Evolutionary conservation across 768 basidiomycete genomes (phyloP).

Genomic region (Podaxis sp.): DNA sequence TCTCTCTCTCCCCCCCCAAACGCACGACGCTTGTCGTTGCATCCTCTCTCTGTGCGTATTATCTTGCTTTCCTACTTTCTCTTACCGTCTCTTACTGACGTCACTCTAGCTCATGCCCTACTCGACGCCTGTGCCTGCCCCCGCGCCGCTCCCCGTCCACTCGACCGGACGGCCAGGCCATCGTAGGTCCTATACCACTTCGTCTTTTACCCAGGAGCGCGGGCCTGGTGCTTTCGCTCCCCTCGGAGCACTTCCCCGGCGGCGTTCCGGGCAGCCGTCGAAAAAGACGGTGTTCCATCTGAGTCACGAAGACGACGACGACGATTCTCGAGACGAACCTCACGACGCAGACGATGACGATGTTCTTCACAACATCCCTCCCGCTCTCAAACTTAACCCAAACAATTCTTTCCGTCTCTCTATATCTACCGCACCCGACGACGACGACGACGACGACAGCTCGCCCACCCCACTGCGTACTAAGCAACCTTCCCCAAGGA

Average conservation of each 20-base stretch:
- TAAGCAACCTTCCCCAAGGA: no score
- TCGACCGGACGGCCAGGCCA: constrained; percentile 34
- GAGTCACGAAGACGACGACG: constrained; percentile 4
- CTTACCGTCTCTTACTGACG: not conserved
- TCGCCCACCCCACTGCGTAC: not conserved
- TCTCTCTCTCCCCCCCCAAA: constrained; percentile 6
- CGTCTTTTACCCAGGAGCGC: constrained; percentile 2
- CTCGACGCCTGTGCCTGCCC: constrained; percentile 25
- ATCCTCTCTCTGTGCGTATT: not conserved
- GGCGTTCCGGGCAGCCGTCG: constrained; percentile 7
- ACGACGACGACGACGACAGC: constrained; percentile 22
- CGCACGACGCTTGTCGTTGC: constrained; percentile 4
- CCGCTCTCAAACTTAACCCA: constrained; percentile 24
- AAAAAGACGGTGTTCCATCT: not conserved
- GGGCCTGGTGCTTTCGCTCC: constrained; percentile 50
- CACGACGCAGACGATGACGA: constrained; percentile 34
- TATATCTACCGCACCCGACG: constrained; percentile 18
- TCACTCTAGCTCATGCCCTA: constrained; percentile 29
- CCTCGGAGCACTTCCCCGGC: constrained; percentile 45
- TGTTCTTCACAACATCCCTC: constrained; percentile 15
- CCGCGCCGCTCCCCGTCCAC: constrained; percentile 22
- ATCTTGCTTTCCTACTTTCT: not conserved
- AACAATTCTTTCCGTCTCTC: constrained; percentile 19
- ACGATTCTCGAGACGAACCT: constrained; percentile 4
- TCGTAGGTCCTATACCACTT: constrained; percentile 31